Percentiles rank a stretch among this genome's conserved stretches.
Conservation (phyloP, 2,329 filamentous ascomycete genomes). For the Calonectria multiphialidica region DNA sequence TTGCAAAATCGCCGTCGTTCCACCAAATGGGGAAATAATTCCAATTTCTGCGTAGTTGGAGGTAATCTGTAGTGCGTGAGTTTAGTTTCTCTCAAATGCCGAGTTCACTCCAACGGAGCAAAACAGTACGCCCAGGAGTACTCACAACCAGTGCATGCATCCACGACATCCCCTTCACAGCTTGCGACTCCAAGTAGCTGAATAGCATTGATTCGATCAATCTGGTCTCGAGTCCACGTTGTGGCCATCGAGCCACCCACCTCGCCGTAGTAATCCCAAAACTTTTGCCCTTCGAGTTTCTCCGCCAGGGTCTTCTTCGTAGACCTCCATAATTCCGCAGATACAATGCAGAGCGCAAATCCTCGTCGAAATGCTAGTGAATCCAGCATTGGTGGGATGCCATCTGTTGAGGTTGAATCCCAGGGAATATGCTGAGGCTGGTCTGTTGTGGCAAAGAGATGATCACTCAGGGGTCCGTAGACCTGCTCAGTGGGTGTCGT, state of each 20-base stretch:
- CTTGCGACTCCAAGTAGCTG: constrained; percentile 1
- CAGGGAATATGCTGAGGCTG: background rate
- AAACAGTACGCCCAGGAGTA: background rate
- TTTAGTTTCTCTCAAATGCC: background rate
- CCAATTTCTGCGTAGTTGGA: constrained; percentile 5
- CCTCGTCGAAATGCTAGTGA: constrained; percentile 10
- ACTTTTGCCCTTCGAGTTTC: constrained; percentile 8
- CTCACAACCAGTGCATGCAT: constrained; percentile 7
- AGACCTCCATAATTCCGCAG: constrained; percentile 9
- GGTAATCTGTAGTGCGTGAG: background rate
- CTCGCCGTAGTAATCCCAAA: constrained; percentile 16
- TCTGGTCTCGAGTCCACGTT: background rate
- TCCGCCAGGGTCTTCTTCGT: constrained; percentile 1
- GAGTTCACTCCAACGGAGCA: background rate
- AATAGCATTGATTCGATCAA: constrained; percentile 2
- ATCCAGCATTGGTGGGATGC: constrained; percentile 5
- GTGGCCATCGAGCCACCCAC: background rate
- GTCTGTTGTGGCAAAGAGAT: background rate
- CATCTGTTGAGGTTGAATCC: background rate
- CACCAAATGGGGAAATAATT: constrained; percentile 16
- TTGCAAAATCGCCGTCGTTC: constrained; percentile 17
- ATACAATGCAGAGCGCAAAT: constrained; percentile 16
- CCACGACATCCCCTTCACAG: background rate
- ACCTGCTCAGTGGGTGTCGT: constrained; percentile 8
- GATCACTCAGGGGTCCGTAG: constrained; percentile 21